Conservation (phyloP, 176 grass and related monocot species). For the Zoysia japonica region DNA sequence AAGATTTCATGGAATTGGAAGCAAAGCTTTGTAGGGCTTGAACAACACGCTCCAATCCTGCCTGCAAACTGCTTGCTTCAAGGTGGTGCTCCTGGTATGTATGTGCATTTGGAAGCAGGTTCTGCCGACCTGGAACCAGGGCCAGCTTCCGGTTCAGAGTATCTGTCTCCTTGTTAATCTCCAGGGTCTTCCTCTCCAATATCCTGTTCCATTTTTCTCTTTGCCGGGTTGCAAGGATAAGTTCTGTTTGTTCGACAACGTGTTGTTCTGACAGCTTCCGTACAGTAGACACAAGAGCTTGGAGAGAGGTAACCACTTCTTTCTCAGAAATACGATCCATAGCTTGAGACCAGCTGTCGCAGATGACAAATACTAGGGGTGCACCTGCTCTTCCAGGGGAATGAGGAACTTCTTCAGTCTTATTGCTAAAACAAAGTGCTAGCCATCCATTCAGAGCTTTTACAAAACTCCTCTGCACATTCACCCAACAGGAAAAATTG, state of each 20-base stretch:
- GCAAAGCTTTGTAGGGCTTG: slow-evolving; percentile 61
- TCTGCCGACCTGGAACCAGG: slow-evolving; percentile 56
- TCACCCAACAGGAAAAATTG: slow-evolving; percentile 79
- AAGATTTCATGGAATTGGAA: slow-evolving; percentile 46
- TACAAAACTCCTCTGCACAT: slow-evolving; percentile 70
- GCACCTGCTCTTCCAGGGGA: slow-evolving; percentile 67
- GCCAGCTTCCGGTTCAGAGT: slow-evolving; percentile 73
- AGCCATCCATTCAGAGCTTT: slow-evolving; percentile 95
- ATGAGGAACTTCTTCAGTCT: slow-evolving; percentile 52
- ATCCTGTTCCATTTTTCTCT: slow-evolving; percentile 68
- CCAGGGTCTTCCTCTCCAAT: slow-evolving; percentile 61
- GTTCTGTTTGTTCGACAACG: slow-evolving; percentile 52
- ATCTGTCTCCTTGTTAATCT: slow-evolving; percentile 80
- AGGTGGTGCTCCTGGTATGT: slow-evolving; percentile 38
- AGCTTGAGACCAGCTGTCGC: slow-evolving; percentile 76
- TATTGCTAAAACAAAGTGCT: slow-evolving; percentile 67
- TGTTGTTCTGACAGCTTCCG: slow-evolving; percentile 60
- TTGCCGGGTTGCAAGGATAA: slow-evolving; percentile 44
- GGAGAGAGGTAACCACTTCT: slow-evolving; percentile 61
- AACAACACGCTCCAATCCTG: slow-evolving; percentile 54
- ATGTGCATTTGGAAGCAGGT: slow-evolving; percentile 35
- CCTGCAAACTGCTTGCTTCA: slow-evolving; percentile 51
- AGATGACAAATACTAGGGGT: slow-evolving; percentile 78
- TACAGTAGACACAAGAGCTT: slow-evolving; percentile 54
- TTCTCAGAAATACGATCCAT: slow-evolving; percentile 76